Evolutionary conservation across 768 basidiomycete species (phyloP).

Genomic region (Exsudoporus frostii): DNA sequence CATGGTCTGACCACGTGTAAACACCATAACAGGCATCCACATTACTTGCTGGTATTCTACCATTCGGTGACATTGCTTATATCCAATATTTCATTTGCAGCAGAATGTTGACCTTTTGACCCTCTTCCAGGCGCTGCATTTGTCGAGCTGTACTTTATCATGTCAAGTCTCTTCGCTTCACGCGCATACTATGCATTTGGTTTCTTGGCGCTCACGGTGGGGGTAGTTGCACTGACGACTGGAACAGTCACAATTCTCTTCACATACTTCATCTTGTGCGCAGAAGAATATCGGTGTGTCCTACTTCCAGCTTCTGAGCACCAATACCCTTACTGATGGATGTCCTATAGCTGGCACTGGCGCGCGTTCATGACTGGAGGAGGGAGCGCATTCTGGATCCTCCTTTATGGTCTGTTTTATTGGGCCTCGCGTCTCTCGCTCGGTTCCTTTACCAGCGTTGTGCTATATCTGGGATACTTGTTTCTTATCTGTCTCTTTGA

Average conservation of each 20-base stretch:
- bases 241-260: conserved; percentile 89
- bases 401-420: conserved; percentile 86
- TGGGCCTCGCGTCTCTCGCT: conserved; percentile 86
- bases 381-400: conserved; percentile 88
- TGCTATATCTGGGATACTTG: conserved; percentile 90
- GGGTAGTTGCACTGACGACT: conserved; percentile 79
- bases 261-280: conserved; percentile 88
- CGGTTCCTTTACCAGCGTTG: conserved; percentile 73
- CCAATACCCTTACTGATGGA: conserved; percentile 1
- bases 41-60: conserved; percentile 85
- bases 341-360: conserved; percentile 86
- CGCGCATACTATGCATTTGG: conserved; percentile 96
- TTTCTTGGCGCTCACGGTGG: conserved; percentile 84
- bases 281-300: conserved; percentile 86
- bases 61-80: conserved; percentile 62
- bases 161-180: conserved; percentile 89
- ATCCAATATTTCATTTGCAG: neutral
- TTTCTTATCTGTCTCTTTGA: conserved; percentile 77
- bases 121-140: conserved; percentile 77
- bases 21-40: conserved; percentile 51
- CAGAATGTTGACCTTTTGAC: neutral
- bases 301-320: neutral
- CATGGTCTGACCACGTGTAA: conserved; percentile 4
- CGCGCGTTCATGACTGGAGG: conserved; percentile 89
- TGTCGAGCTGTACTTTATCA: conserved; percentile 89